Evolutionary conservation across 345 rosid genomes (phyloP).

Genomic region (Corchorus capsularis): DNA sequence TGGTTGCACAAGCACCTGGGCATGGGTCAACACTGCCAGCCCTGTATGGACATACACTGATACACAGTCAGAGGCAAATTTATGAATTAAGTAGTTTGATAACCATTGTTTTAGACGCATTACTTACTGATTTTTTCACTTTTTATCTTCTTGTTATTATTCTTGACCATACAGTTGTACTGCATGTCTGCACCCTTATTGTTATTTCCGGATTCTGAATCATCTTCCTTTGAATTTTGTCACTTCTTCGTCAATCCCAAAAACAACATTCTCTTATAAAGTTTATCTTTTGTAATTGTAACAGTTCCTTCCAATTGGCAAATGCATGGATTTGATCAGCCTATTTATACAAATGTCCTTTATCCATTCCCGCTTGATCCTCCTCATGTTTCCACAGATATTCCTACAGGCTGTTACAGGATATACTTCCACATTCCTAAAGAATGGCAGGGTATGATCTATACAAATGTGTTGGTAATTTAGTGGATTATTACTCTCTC

Average conservation of each 20-base stretch:
- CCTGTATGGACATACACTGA: no score
- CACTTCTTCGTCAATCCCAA: neutral
- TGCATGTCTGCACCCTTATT: neutral
- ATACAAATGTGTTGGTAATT: conserved; percentile 5
- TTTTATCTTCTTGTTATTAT: neutral
- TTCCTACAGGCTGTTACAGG: conserved; percentile 95
- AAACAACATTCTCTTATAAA: conserved; percentile 24
- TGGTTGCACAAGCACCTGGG: no score
- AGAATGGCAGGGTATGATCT: conserved; percentile 79
- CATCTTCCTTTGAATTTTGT: conserved; percentile 9
- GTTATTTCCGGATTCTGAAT: conserved; percentile 5
- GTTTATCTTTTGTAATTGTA: conserved; percentile 31
- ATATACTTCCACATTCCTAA: conserved; percentile 77
- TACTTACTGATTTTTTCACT: neutral
- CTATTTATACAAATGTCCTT: conserved; percentile 78
- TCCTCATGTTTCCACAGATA: conserved; percentile 75
- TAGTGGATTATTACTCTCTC: neutral
- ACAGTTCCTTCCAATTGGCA: conserved; percentile 99
- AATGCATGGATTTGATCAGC: conserved; percentile 93
- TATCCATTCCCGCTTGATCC: conserved; percentile 85
- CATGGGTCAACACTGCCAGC: no score
- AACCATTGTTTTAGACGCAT: neutral
- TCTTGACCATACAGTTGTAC: neutral
- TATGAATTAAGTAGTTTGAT: no score
- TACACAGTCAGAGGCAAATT: no score